Conservation (phyloP, 1,284 basidiomycete species). For the Xerocomus amazonicus region DNA sequence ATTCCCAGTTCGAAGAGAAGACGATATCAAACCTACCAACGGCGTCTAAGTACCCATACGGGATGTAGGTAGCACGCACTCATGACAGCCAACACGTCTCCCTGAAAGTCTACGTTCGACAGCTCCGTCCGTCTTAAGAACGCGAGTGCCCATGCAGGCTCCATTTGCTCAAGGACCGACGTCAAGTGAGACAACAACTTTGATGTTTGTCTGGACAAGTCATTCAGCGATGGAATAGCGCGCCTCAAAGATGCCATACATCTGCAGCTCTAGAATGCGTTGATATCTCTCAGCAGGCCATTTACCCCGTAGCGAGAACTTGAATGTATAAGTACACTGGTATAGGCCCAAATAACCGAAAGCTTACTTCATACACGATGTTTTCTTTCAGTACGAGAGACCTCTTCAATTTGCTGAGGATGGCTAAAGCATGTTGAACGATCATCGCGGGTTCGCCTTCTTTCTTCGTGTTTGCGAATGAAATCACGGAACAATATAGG, state of each 20-base stretch:
- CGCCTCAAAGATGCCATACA: slow-evolving; percentile 38
- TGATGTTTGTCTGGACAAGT: slow-evolving; percentile 49
- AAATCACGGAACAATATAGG: slow-evolving; percentile 66
- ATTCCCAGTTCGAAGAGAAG: slow-evolving; percentile 68
- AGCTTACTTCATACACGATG: slow-evolving; percentile 58
- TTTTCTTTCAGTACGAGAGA: slow-evolving; percentile 54
- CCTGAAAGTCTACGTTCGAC: slow-evolving; percentile 78
- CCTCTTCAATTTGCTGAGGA: slow-evolving; percentile 61
- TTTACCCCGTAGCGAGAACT: slow-evolving; percentile 66
- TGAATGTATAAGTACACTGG: background rate
- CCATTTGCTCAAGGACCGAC: slow-evolving; percentile 61
- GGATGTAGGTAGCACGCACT: slow-evolving; percentile 42
- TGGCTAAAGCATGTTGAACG: slow-evolving; percentile 55
- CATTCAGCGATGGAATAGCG: slow-evolving; percentile 1
- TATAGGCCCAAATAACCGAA: background rate
- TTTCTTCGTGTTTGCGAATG: slow-evolving; percentile 52
- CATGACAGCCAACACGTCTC: slow-evolving; percentile 78
- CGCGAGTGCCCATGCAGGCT: slow-evolving; percentile 71
- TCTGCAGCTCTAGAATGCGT: slow-evolving; percentile 59
- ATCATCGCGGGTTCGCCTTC: slow-evolving; percentile 51
- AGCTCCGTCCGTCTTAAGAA: slow-evolving; percentile 75
- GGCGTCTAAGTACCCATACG: background rate
- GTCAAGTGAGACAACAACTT: slow-evolving; percentile 62
- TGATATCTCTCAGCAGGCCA: slow-evolving; percentile 71
- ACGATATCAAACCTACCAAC: slow-evolving; percentile 60